phyloP scores from a whole-genome alignment of 352 stramenopile species.

The Elongisporangium undulatum region DNA sequence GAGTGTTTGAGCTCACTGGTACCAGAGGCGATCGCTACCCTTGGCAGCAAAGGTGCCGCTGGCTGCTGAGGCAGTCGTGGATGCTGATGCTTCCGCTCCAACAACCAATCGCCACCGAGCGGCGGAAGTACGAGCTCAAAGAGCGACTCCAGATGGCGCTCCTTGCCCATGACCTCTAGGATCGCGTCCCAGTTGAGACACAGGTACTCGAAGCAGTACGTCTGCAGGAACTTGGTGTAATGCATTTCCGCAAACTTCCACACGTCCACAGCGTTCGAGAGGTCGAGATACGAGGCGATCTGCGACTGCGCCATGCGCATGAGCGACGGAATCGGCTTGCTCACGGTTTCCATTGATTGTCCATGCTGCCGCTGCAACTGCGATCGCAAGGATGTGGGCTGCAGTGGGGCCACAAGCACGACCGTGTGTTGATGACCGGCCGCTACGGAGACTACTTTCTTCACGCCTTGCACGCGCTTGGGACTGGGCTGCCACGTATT shows the following conservation, averaged over 20 bases:
- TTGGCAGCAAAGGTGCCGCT: neutral
- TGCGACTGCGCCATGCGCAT: conserved; percentile 38
- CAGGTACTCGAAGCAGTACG: conserved; percentile 61
- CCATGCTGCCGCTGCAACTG: neutral
- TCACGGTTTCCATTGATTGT: neutral
- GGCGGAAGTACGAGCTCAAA: conserved; percentile 61
- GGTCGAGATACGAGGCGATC: conserved; percentile 45
- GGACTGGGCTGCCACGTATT: conserved; percentile 77
- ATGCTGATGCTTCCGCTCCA: conserved; percentile 9
- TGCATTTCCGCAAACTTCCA: conserved; percentile 62
- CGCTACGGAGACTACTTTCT: conserved; percentile 63
- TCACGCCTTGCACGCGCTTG: conserved; percentile 70
- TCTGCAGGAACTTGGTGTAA: conserved; percentile 31
- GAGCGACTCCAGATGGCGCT: conserved; percentile 45
- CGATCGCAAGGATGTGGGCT: conserved; percentile 15
- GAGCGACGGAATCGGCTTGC: conserved; percentile 15
- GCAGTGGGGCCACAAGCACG: conserved; percentile 51
- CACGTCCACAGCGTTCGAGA: conserved; percentile 52
- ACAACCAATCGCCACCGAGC: conserved; percentile 6
- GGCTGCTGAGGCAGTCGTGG: neutral
- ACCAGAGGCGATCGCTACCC: neutral
- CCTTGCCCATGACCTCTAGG: conserved; percentile 51
- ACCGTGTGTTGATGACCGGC: conserved; percentile 74
- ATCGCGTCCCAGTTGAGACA: conserved; percentile 69
- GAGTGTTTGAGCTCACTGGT: conserved; percentile 4